phyloP scores from a whole-genome alignment of 2,329 filamentous ascomycete genomes.

The Fusarium vanettenii region DNA sequence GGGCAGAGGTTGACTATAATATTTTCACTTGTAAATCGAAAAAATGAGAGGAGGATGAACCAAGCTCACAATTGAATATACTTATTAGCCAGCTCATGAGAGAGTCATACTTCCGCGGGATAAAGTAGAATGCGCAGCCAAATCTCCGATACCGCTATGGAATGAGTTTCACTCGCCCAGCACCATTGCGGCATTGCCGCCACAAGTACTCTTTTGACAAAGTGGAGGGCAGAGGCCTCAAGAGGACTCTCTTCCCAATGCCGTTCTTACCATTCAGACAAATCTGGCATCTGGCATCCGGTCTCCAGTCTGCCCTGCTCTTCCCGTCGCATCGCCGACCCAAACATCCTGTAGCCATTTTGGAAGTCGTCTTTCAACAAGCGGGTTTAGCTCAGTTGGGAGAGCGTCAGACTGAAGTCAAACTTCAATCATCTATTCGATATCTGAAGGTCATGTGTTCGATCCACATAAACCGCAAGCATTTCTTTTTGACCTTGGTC shows the following conservation, averaged over 20 bases:
- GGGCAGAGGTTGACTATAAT: background rate
- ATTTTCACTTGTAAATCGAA: background rate
- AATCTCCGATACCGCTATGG: background rate
- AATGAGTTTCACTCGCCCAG: background rate
- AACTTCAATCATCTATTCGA: constrained; percentile 34
- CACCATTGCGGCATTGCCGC: background rate
- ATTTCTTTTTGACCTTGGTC: constrained; percentile 11
- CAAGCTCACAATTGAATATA: background rate
- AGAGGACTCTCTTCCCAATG: background rate
- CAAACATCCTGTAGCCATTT: background rate
- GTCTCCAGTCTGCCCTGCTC: background rate
- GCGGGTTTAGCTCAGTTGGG: constrained; percentile 48
- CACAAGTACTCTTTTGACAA: background rate
- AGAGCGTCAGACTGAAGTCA: constrained; percentile 42
- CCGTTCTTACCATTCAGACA: background rate
- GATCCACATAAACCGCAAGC: constrained; percentile 45
- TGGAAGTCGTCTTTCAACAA: constrained; percentile 3
- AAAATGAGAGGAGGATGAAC: background rate
- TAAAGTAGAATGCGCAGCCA: background rate
- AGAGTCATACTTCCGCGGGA: background rate
- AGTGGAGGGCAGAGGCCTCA: background rate
- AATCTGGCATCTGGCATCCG: background rate
- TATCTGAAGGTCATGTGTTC: constrained; percentile 48
- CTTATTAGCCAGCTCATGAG: background rate
- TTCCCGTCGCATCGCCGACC: background rate